A percentile compares a stretch with the other conserved stretches of the same genome.
phyloP scores from a whole-genome alignment of 768 basidiomycete genomes.

The Arthromyces matolae region DNA sequence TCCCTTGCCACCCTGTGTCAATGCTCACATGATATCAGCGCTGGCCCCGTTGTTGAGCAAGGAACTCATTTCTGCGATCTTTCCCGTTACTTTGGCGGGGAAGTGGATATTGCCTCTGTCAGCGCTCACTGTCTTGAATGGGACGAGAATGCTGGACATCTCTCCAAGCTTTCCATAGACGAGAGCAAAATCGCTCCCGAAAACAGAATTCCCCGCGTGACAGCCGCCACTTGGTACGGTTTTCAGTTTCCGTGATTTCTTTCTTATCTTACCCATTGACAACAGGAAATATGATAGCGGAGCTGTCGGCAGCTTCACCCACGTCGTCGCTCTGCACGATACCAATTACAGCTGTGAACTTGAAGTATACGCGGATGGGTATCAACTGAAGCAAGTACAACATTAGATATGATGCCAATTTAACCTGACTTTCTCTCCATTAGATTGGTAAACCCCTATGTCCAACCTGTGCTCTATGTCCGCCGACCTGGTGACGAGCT shows the following conservation, averaged over 20 bases:
- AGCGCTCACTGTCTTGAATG: constrained; percentile 88
- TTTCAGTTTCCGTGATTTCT: too few species aligned
- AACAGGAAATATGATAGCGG: constrained; percentile 91
- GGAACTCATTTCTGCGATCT: constrained; percentile 98
- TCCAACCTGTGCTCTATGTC: constrained; percentile 82
- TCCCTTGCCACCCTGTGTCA: constrained; percentile 1
- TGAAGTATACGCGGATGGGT: constrained; percentile 93
- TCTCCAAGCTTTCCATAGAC: constrained; percentile 79
- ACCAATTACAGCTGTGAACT: constrained; percentile 92
- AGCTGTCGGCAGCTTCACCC: constrained; percentile 89
- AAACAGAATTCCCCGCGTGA: constrained; percentile 91
- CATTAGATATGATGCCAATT: background rate
- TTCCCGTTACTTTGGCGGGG: constrained; percentile 95
- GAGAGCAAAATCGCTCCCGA: constrained; percentile 81
- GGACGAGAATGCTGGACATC: constrained; percentile 83
- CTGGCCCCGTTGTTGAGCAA: constrained; percentile 83
- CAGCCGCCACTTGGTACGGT: constrained; percentile 80
- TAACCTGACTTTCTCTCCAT: constrained; percentile 7
- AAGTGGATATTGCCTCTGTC: constrained; percentile 81
- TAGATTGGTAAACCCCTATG: constrained; percentile 90
- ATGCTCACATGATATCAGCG: constrained; percentile 37
- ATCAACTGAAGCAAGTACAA: constrained; percentile 65
- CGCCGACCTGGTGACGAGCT: constrained; percentile 80
- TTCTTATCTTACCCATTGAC: constrained; percentile 4
- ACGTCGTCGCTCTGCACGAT: constrained; percentile 89